These are phyloP conservation scores for Irpex sp. DNA, from an alignment of 1,284 basidiomycete genomes.

Conservation along the genomic window DNA sequence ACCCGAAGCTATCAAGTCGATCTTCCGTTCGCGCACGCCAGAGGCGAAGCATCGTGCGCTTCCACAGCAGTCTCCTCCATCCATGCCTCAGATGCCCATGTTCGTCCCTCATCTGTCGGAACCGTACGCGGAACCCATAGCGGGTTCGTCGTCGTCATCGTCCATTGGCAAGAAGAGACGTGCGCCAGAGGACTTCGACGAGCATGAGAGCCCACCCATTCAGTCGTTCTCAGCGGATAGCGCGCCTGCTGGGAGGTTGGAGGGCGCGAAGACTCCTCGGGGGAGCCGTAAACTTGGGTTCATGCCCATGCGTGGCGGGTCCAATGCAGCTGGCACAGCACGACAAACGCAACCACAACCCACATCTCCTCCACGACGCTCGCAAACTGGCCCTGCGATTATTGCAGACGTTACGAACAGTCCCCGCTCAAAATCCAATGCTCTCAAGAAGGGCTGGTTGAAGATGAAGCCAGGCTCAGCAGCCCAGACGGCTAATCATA, in stretches of 20 bases:
- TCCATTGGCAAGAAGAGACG: conserved; percentile 61
- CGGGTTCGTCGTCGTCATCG: conserved; percentile 20
- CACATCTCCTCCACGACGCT: conserved; percentile 21
- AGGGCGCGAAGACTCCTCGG: conserved; percentile 42
- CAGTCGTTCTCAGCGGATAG: conserved; percentile 59
- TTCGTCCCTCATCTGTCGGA: neutral
- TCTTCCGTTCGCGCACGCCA: conserved; percentile 48
- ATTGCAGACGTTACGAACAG: conserved; percentile 71
- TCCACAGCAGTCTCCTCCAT: conserved; percentile 8
- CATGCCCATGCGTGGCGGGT: conserved; percentile 61
- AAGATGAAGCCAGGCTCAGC: conserved; percentile 23
- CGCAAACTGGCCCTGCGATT: conserved; percentile 20
- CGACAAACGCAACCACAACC: conserved; percentile 22
- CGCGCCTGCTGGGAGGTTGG: conserved; percentile 22
- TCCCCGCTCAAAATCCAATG: conserved; percentile 36
- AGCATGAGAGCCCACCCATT: conserved; percentile 46
- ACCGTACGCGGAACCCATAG: neutral
- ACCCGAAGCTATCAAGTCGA: conserved; percentile 40
- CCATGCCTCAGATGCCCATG: neutral
- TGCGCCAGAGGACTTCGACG: conserved; percentile 70
- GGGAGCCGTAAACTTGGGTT: conserved; percentile 61
- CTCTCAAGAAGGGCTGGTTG: conserved; percentile 29
- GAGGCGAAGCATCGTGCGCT: conserved; percentile 28
- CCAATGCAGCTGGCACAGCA: conserved; percentile 8
- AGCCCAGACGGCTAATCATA: conserved; percentile 13